Evolutionary conservation across 345 rosid species (phyloP), one percentile per base, ranked within the genome.

Genomic region (Camelina hispida): DNA sequence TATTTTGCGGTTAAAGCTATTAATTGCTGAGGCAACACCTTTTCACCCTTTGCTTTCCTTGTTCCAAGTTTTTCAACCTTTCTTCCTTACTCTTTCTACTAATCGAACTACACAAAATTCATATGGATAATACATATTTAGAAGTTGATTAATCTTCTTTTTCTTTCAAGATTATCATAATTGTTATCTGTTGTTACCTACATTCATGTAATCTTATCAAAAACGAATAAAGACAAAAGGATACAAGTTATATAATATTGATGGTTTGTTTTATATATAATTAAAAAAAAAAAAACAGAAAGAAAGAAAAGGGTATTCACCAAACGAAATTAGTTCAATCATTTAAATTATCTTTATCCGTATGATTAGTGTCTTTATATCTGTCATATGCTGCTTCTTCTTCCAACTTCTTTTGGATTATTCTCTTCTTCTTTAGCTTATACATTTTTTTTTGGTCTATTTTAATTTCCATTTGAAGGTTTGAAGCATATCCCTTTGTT

Each of bases 1-100:
- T 79, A 55, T 87, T 91, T 91, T 74, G 87, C 88, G 96, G 85
- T 86, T 73, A 93, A n/a, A 89, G 96, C 89, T 88, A 89, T 83
- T 52, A 44, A 73, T 52, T 79, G 73, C 82, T 78, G 73, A 68
- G 78, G 55, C 66, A 64, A 73, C 60, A 75, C 76, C 79, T 79
- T 83, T 77, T 48, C 53, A 37, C 43, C 55, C 25, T 72, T 73
- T 61, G 15, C 73, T 65, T 72, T 77, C 71, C 22, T 46, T 56
- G 14, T 7, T 62, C 17, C 67, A 72, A 62, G 64, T 44, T 66
- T 28, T 46, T 44, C 55, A 74, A 69, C 58, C 46, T 65, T 55
- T 57, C 61, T 46, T 37, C 6, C n/a, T 59, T 56, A 53, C 55
- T 53, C 75, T 52, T 76, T 77, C 53, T 62, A 14, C 59, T 53